Conservation (phyloP, 2,329 filamentous ascomycete species). For the Fusarium sp. region DNA sequence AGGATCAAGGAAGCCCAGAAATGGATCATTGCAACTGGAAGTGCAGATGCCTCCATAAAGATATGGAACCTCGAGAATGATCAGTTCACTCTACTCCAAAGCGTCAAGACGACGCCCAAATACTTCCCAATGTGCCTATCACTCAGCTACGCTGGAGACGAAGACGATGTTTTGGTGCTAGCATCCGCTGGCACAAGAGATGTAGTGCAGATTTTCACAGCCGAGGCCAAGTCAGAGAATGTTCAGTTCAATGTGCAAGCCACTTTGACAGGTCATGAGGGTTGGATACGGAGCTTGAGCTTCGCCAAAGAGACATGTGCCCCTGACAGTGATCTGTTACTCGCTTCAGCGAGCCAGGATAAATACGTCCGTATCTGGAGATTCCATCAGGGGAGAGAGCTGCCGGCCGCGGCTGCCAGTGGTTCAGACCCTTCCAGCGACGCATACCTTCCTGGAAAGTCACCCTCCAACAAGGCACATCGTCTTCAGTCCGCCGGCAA, state of each 20-base stretch:
- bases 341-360: constrained; percentile 95
- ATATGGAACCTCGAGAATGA: constrained; percentile 72
- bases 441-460: constrained; percentile 71
- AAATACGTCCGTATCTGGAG: constrained; percentile 97
- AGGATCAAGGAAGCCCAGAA: constrained; percentile 44
- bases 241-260: constrained; percentile 75
- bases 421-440: constrained; percentile 66
- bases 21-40: constrained; percentile 77
- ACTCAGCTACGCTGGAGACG: constrained; percentile 66
- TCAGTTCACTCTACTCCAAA: constrained; percentile 68
- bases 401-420: constrained; percentile 65
- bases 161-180: constrained; percentile 68
- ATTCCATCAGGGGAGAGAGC: constrained; percentile 74
- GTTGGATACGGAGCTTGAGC: constrained; percentile 88
- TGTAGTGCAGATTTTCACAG: constrained; percentile 81
- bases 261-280: constrained; percentile 88
- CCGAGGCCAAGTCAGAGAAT: constrained; percentile 53
- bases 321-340: constrained; percentile 72
- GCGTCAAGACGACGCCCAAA: constrained; percentile 76
- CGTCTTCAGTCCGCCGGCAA: constrained; percentile 68
- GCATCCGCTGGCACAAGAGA: constrained; percentile 88
- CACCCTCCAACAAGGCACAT: constrained; percentile 89
- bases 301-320: constrained; percentile 72
- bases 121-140: constrained; percentile 86
- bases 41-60: constrained; percentile 77